Evolutionary conservation across 345 rosid species (phyloP).

Genomic region (Euphorbia peplus): DNA sequence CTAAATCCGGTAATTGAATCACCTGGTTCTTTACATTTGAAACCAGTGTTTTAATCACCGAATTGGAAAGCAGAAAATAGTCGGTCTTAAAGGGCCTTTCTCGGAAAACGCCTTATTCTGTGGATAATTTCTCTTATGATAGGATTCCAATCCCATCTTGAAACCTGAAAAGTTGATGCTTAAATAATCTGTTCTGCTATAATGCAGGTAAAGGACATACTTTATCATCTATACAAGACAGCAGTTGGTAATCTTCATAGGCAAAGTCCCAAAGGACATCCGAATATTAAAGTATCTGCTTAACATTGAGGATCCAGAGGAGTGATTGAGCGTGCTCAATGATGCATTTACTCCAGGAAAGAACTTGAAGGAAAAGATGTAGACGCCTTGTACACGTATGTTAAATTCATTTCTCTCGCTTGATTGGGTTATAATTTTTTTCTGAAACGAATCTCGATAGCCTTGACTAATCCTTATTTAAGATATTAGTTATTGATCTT

Average conservation of each 20-base stretch:
- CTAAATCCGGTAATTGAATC: too few species aligned
- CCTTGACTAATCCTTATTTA: too few species aligned
- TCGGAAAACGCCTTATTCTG: too few species aligned
- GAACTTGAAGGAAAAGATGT: slow-evolving; percentile 73
- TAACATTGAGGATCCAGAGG: slow-evolving; percentile 63
- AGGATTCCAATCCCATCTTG: background rate
- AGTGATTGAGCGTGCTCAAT: slow-evolving; percentile 50
- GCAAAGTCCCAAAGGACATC: slow-evolving; percentile 73
- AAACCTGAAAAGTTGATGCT: too few species aligned
- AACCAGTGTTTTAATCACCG: too few species aligned
- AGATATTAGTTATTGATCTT: too few species aligned
- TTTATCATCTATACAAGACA: slow-evolving; percentile 69
- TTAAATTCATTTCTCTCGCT: slow-evolving; percentile 3
- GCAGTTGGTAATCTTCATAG: slow-evolving; percentile 75
- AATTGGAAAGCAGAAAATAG: too few species aligned
- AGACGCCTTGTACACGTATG: slow-evolving; percentile 83
- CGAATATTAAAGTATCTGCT: slow-evolving; percentile 78
- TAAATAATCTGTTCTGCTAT: slow-evolving; percentile 12
- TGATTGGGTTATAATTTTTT: slow-evolving; percentile 2
- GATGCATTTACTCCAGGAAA: slow-evolving; percentile 84
- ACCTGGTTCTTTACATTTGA: too few species aligned
- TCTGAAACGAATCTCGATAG: too few species aligned
- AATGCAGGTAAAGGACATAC: slow-evolving; percentile 72
- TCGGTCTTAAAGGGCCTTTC: too few species aligned
- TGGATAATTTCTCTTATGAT: too few species aligned